Base-by-base conservation (phyloP, 495 filamentous ascomycete genomes). In the Bacidia gigantensis region DNA sequence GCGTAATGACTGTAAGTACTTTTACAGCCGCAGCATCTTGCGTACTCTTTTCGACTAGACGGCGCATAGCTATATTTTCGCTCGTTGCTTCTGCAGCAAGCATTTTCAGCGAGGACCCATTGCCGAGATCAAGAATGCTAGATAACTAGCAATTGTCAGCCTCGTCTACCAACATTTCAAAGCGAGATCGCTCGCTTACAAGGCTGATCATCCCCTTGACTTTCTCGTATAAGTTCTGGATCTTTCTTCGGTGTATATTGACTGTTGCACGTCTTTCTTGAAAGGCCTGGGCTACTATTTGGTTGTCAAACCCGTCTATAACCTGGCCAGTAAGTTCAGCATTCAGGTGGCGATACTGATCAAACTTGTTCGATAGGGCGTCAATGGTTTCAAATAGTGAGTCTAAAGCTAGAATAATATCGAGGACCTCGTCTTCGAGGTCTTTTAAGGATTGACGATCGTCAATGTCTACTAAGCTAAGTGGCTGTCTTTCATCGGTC, bases 11-110 rank as follows among this genome's bases (percentile, higher is more conserved):
- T 2, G 66, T 68, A 20, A 70, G 46, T 14, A 67, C 57, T 25
- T 66, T 68, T 1, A 70, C 63, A 17, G 64, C 65, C 2, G 67
- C 62, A 3, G 63, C 64, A 53, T 70, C 67, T 20, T 55, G 41
- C 0, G 60, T 62, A 38, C 56, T 63, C 55, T 56, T 60, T 35
- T 66, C 64, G 48, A 62, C 55, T 11, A 65, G 52, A 1, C 39
- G n/a, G 10, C 52, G 58, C 44, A 65, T 61, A 11, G 38, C 52
- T 7, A 47, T 11, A 48, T 55, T 59, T 35, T 63, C 61, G 18
- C 56, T 42, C 11, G 44, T 25, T 14, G 49, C 23, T 46, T 62
- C 52, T 23, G 49, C 24, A n/a, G 51, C 43, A 12, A 60, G 51
- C 35, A 7, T 41, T 51, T 51, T 55, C 21, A 63, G 42, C 24